Conservation (phyloP, 345 rosid species). For the Jatropha curcas region DNA sequence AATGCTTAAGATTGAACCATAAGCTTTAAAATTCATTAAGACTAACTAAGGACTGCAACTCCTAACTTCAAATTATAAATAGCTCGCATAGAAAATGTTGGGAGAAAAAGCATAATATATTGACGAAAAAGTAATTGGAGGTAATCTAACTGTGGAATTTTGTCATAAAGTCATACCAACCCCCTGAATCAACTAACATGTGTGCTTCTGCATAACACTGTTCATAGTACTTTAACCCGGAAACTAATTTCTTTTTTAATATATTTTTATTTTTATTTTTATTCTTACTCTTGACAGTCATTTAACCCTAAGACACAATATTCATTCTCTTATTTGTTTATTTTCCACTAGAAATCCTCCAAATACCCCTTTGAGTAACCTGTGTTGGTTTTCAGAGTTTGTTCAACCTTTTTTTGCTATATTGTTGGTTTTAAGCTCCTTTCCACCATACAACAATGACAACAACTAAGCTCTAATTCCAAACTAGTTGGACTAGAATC, state of each 20-base stretch:
- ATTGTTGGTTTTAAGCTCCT: too few relatives aligned
- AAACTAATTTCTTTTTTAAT: neutral
- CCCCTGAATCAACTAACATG: too few relatives aligned
- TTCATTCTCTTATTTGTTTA: neutral
- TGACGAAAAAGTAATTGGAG: too few relatives aligned
- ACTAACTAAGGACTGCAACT: neutral
- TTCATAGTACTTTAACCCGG: neutral
- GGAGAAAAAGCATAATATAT: too few relatives aligned
- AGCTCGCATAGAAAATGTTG: neutral
- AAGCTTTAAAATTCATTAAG: neutral
- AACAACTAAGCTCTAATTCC: too few relatives aligned
- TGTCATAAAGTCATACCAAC: too few relatives aligned
- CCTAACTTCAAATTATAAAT: neutral
- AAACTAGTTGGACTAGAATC: too few relatives aligned
- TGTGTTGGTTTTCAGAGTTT: neutral
- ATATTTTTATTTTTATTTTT: too few relatives aligned
- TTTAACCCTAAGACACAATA: neutral
- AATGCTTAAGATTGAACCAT: neutral
- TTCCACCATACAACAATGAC: too few relatives aligned
- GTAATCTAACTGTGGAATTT: too few relatives aligned
- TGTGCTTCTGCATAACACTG: neutral
- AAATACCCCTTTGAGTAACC: neutral
- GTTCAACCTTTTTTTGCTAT: neutral
- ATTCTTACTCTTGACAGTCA: neutral
- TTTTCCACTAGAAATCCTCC: neutral